Evolutionary conservation across 495 filamentous ascomycete genomes (phyloP).

Genomic region (Acidiella bohemica): DNA sequence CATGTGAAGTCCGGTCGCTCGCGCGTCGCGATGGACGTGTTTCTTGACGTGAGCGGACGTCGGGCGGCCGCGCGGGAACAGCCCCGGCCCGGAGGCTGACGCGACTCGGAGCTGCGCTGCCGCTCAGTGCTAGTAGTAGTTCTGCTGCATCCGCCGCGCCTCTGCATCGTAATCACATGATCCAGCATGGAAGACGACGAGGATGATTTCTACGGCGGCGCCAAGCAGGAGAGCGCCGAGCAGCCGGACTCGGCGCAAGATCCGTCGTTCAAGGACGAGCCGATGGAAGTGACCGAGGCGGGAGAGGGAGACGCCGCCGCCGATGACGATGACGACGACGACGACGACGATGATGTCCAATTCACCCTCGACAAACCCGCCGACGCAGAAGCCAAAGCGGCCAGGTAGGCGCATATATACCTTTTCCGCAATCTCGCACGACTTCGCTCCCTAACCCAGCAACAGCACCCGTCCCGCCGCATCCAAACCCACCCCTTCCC

Average conservation of each 20-base stretch:
- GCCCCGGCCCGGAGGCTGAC: no score
- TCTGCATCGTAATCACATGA: no score
- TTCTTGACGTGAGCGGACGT: no score
- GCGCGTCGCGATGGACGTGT: no score
- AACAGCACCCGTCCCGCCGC: background rate
- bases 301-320: constrained; percentile 61
- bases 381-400: constrained; percentile 54
- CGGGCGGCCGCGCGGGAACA: no score
- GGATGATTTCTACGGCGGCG: constrained; percentile 49
- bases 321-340: constrained; percentile 37
- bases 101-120: no score
- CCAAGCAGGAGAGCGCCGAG: constrained; percentile 7
- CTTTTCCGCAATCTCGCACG: constrained; percentile 1
- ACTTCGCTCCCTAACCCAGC: background rate
- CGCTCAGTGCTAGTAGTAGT: no score
- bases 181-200: constrained; percentile 59
- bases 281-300: constrained; percentile 41
- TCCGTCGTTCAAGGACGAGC: constrained; percentile 16
- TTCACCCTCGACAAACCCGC: constrained; percentile 85
- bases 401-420: constrained; percentile 28
- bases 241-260: constrained; percentile 12
- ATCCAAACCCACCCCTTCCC: background rate
- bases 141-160: no score
- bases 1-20: constrained; percentile 2
- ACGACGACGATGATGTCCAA: constrained; percentile 62